phyloP scores from a whole-genome alignment of 768 basidiomycete genomes.

The Kondoa malvinella region DNA sequence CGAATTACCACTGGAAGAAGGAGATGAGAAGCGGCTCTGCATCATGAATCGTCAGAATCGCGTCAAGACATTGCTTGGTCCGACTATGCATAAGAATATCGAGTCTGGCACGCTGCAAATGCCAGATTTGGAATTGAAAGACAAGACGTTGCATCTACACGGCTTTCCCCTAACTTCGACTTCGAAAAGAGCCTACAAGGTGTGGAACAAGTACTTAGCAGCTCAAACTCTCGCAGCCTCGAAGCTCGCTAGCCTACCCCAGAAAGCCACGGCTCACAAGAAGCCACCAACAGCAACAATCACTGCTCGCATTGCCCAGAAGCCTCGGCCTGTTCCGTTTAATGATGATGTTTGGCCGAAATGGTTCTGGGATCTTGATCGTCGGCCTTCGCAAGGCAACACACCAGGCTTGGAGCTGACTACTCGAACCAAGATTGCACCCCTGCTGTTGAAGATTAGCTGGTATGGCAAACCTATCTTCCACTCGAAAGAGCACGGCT shows the following conservation, averaged over 20 bases:
- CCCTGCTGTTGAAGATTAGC: slow-evolving; percentile 64
- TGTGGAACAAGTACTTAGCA: neutral
- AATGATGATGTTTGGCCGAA: slow-evolving; percentile 63
- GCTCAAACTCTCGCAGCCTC: neutral
- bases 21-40: neutral
- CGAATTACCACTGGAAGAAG: neutral
- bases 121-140: neutral
- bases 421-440: slow-evolving; percentile 61
- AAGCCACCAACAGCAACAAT: too few species aligned
- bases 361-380: slow-evolving; percentile 78
- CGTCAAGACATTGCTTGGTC: neutral
- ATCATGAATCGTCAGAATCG: neutral
- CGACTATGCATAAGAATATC: neutral
- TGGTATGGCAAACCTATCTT: slow-evolving; percentile 79
- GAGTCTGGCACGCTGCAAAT: slow-evolving; percentile 11
- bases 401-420: slow-evolving; percentile 69
- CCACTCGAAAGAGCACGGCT: slow-evolving; percentile 70
- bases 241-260: too few species aligned
- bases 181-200: neutral
- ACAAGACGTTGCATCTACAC: neutral
- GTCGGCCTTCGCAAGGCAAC: slow-evolving; percentile 5
- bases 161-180: neutral
- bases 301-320: too few species aligned
- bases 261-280: too few species aligned
- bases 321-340: too few species aligned